Percentiles rank a stretch among this genome's conserved stretches.
Evolutionary conservation across 139 green algal genomes (phyloP).

Genomic region (Volvox africanus): DNA sequence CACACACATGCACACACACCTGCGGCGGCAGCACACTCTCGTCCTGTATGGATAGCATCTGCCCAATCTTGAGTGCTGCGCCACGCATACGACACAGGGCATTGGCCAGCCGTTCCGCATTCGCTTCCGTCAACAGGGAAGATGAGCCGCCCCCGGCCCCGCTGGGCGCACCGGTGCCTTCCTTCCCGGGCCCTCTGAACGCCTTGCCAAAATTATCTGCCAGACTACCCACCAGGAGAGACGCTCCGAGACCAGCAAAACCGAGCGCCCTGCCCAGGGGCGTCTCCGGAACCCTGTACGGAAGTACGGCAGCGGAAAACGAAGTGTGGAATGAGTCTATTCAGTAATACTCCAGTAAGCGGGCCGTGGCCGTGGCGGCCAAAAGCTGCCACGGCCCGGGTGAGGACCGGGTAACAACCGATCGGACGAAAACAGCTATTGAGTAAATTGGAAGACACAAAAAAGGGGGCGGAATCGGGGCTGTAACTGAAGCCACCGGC

Average conservation of each 20-base stretch:
- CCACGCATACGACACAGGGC: constrained; percentile 94
- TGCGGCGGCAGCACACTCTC: constrained; percentile 90
- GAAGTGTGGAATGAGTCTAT: too few species aligned
- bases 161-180: neutral
- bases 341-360: too few species aligned
- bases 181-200: neutral
- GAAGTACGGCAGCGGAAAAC: neutral
- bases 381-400: too few species aligned
- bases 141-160: constrained; percentile 22
- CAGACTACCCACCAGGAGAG: constrained; percentile 79
- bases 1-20: constrained; percentile 44
- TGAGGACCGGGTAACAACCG: too few species aligned
- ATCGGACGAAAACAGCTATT: too few species aligned
- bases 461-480: too few species aligned
- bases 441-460: too few species aligned
- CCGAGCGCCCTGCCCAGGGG: constrained; percentile 80
- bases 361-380: too few species aligned
- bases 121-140: constrained; percentile 78
- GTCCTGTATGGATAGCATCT: constrained; percentile 98
- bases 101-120: constrained; percentile 91
- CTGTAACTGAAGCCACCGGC: too few species aligned
- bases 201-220: constrained; percentile 70
- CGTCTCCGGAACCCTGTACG: constrained; percentile 78
- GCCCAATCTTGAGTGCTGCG: constrained; percentile 95
- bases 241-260: constrained; percentile 87